These are phyloP conservation scores for Fusarium protoensiforme DNA, from an alignment of 2,329 filamentous ascomycete species.

Conservation along the genomic window DNA sequence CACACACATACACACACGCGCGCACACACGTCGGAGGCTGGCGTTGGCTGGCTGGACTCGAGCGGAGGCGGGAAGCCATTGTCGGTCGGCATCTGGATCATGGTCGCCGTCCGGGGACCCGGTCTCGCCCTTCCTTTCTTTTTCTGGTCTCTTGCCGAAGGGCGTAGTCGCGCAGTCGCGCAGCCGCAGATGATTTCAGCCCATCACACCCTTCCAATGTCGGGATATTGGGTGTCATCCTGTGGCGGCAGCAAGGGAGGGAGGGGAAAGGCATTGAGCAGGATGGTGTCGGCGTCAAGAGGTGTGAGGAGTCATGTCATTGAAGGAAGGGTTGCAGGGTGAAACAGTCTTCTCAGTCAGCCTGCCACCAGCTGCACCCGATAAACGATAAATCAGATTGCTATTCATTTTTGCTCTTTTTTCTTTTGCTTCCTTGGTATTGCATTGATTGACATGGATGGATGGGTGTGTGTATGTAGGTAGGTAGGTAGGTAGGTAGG, in stretches of 20 bases:
- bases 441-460: background rate
- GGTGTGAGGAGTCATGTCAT: background rate
- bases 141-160: background rate
- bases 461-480: background rate
- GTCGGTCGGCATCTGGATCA: background rate
- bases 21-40: background rate
- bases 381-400: background rate
- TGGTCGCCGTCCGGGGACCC: background rate
- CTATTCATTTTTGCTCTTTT: background rate
- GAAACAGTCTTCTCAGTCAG: background rate
- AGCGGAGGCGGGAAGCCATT: background rate
- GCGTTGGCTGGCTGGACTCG: background rate
- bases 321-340: background rate
- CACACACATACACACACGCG: no score
- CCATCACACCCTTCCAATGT: background rate
- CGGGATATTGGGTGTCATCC: background rate
- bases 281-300: background rate
- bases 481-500: no score
- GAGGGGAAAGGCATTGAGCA: background rate
- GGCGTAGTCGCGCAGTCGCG: background rate
- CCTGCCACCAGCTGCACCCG: background rate
- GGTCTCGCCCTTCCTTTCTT: background rate
- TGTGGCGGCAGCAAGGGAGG: background rate
- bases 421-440: background rate
- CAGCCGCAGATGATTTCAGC: background rate